phyloP scores from a whole-genome alignment of 1,284 basidiomycete species.

The Boletus semigastroideus region DNA sequence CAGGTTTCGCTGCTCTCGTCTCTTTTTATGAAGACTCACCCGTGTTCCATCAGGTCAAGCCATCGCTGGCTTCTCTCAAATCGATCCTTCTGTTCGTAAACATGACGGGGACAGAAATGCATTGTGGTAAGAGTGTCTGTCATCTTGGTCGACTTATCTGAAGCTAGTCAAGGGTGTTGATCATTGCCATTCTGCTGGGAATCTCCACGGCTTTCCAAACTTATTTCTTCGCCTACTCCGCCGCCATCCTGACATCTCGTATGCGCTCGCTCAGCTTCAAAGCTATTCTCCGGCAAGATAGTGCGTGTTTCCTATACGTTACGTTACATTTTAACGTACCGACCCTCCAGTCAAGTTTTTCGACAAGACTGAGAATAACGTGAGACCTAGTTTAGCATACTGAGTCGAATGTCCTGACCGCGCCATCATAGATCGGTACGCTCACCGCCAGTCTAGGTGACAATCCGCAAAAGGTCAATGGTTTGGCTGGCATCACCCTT shows the following conservation, averaged over 20 bases:
- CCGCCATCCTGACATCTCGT: conserved; percentile 65
- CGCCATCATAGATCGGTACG: conserved; percentile 60
- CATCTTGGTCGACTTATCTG: not conserved
- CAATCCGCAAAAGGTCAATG: conserved; percentile 91
- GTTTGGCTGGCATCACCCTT: conserved; percentile 86
- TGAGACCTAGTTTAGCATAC: conserved; percentile 60
- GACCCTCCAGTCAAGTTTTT: conserved; percentile 73
- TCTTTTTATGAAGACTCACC: not conserved
- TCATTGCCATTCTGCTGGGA: conserved; percentile 77
- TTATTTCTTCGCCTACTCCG: conserved; percentile 65
- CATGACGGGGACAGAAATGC: conserved; percentile 68
- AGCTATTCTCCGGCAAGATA: conserved; percentile 82
- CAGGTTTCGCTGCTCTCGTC: conserved; percentile 12
- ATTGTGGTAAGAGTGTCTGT: conserved; percentile 45
- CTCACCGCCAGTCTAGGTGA: conserved; percentile 83
- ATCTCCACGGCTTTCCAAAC: conserved; percentile 65
- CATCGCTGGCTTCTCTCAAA: conserved; percentile 60
- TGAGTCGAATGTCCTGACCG: not conserved
- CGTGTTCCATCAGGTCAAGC: conserved; percentile 45
- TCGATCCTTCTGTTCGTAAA: conserved; percentile 42
- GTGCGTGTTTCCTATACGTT: conserved; percentile 37
- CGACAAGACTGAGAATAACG: conserved; percentile 79
- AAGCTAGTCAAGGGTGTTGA: conserved; percentile 63
- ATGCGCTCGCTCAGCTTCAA: conserved; percentile 71
- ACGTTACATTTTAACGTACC: conserved; percentile 4